Evolutionary conservation across 2,329 filamentous ascomycete species (phyloP).

Genomic region (Colletotrichum sp.): DNA sequence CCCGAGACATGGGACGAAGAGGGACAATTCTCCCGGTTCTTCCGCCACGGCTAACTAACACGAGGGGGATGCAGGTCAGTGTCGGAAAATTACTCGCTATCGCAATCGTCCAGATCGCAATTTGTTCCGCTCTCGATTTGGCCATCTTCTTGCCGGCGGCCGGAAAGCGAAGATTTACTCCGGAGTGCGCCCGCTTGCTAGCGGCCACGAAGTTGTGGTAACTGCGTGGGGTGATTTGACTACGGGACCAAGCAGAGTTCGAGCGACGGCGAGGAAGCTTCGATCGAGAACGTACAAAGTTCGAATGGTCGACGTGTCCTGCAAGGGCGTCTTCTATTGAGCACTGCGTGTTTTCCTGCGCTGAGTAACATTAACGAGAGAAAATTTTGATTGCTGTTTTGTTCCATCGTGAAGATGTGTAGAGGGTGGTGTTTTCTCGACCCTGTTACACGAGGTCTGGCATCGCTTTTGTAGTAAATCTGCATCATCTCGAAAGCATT

Average conservation of each 20-base stretch:
- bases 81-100: neutral
- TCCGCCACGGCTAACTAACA: neutral
- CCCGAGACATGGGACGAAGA: neutral
- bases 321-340: neutral
- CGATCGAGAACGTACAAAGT: neutral
- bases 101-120: neutral
- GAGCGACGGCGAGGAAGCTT: neutral
- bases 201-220: neutral
- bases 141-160: neutral
- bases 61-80: neutral
- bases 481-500: neutral
- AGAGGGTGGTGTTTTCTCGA: neutral
- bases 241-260: neutral
- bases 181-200: neutral
- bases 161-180: neutral
- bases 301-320: neutral
- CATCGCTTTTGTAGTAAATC: fast-evolving
- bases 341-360: neutral
- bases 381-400: fast-evolving
- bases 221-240: fast-evolving
- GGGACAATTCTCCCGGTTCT: neutral
- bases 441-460: fast-evolving
- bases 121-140: neutral
- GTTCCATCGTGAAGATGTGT: neutral
- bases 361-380: neutral